These are phyloP conservation scores for Macrolepiota dolichaula DNA, from an alignment of 768 basidiomycete species.

Conservation along the genomic window DNA sequence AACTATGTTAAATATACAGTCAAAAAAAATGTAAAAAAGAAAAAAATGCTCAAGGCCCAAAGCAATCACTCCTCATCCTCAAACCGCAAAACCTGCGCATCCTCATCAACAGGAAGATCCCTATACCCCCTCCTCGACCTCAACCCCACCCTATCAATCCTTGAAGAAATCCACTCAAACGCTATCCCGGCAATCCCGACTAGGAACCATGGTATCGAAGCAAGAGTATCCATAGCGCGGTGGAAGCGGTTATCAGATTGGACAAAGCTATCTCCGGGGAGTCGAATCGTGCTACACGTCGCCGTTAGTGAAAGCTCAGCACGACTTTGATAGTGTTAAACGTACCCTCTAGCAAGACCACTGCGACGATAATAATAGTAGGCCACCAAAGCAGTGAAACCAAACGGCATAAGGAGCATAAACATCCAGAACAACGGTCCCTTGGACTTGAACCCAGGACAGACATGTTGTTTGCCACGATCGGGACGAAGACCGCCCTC, in stretches of 20 bases:
- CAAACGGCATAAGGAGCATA: conserved; percentile 73
- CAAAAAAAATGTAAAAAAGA: background rate
- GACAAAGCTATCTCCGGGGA: conserved; percentile 46
- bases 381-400: conserved; percentile 68
- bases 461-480: conserved; percentile 67
- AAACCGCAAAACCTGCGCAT: conserved; percentile 82
- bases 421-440: conserved; percentile 83
- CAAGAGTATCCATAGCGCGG: conserved; percentile 59
- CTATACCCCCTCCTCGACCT: conserved; percentile 65
- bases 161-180: conserved; percentile 59
- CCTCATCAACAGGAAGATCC: conserved; percentile 79
- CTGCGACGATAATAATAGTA: conserved; percentile 82
- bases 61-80: conserved; percentile 63
- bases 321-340: conserved; percentile 14
- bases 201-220: conserved; percentile 88
- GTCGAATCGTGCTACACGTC: conserved; percentile 62
- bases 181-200: conserved; percentile 75
- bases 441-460: conserved; percentile 78
- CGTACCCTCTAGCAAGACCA: conserved; percentile 73
- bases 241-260: background rate
- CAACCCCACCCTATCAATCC: conserved; percentile 39
- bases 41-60: background rate
- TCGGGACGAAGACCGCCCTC: conserved; percentile 79
- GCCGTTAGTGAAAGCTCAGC: conserved; percentile 2
- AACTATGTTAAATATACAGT: background rate